Evolutionary conservation across 202 grass and related monocot species (phyloP).

Genomic region (Cymbopogon flexuosus): DNA sequence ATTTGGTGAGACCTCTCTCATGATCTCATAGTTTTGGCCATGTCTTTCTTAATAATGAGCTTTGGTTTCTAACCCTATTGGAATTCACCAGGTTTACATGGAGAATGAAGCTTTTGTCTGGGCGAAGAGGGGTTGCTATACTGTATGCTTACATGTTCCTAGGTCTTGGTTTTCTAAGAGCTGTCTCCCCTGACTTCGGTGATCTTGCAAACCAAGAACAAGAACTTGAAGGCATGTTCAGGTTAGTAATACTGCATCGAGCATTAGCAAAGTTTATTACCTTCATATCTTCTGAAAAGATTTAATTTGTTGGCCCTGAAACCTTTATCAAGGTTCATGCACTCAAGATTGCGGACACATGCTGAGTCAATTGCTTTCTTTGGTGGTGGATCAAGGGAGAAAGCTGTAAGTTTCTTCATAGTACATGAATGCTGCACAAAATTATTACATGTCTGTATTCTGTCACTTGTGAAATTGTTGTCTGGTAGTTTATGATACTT

Average conservation of each 20-base stretch:
- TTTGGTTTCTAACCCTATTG: constrained; percentile 27
- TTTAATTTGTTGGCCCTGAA: constrained; percentile 10
- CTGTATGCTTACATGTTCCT: constrained; percentile 93
- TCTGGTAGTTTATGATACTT: neutral
- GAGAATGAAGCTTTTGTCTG: constrained; percentile 97
- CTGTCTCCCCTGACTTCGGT: constrained; percentile 88
- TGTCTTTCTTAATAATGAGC: constrained; percentile 5
- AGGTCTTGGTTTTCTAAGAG: constrained; percentile 92
- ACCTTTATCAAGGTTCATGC: constrained; percentile 68
- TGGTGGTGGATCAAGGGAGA: constrained; percentile 94
- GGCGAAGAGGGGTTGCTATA: constrained; percentile 88
- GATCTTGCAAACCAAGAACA: constrained; percentile 85
- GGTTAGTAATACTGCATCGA: constrained; percentile 44
- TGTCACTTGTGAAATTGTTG: neutral
- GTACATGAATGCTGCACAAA: neutral
- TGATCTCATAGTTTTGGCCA: neutral
- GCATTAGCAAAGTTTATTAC: neutral
- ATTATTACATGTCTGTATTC: neutral
- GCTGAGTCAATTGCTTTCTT: constrained; percentile 99
- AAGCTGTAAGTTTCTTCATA: constrained; percentile 57
- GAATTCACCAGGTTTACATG: constrained; percentile 85
- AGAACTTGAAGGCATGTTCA: constrained; percentile 89
- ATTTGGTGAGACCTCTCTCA: constrained; percentile 56
- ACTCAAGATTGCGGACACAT: constrained; percentile 89
- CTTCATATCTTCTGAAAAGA: neutral